Evolutionary conservation across 2,329 filamentous ascomycete genomes (phyloP), one percentile per base, ranked within the genome.

Genomic region (Alternaria atra): DNA sequence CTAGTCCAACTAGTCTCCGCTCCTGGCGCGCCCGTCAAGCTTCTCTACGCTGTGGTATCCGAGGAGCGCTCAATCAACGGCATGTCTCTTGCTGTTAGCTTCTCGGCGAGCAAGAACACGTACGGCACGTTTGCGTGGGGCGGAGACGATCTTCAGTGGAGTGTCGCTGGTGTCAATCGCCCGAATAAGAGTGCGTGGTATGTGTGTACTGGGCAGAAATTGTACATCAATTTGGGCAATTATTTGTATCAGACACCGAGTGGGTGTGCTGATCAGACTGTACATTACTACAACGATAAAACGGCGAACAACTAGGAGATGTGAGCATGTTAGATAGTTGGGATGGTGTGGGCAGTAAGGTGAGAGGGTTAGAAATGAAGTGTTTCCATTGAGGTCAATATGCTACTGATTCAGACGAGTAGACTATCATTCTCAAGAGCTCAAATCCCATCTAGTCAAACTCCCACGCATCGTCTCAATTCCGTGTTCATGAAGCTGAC

Each of bases 151-250:
- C 71, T 88, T 34, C 84, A 83, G 10, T 89, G 86, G 87, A 80
- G 74, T 54, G 80, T 79, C 13, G 71, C 80, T 1, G 81, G 80
- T 25, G 75, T 88, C 34, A 75, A 77, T 50, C 73, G 86, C 35
- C 86, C 85, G 52, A 89, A 89, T 70, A 69, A 81, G 44, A 84
- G 82, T 20, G 86, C 87, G 1, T 89, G 86, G 85, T 82, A 87
- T 64, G 86, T 89, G 53, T 89, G 86, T 63, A 78, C 77, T 46
- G 78, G 79, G 6, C 82, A 86, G 75, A 70, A 73, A 52, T 65
- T 89, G 63, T 88, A 84, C 68, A 82, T 88, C 68, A 89, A 89
- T 68, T 80, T 87, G 55, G 86, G 87, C 0, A 84, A 84, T 13
- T 89, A 88, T 69, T 77, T 77, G 27, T 89, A 88, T 69, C 77